Evolutionary conservation across 2,329 filamentous ascomycete species (phyloP), one percentile per base, ranked within the genome.

Genomic region (Colletotrichum viniferum): DNA sequence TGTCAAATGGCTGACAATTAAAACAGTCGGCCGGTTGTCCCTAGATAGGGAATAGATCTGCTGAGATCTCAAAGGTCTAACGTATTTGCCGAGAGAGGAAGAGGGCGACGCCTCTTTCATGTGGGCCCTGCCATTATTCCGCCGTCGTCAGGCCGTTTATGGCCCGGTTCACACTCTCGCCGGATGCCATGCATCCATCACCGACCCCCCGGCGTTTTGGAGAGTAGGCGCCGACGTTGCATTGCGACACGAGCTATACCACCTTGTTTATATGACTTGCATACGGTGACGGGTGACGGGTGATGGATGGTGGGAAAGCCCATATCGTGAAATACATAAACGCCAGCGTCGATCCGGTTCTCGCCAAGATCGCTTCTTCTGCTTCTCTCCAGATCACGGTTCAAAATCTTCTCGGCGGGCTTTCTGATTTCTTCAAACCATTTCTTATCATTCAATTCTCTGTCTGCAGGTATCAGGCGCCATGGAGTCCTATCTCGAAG

Each of bases 251-350:
- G 52, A 64, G 48, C 61, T 74, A 74, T 74, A 74, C 18, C 9
- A 61, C 52, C 34, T 60, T 71, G 61, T 74, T 74, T 71, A 55
- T 71, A 74, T 74, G 52, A 74, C 60, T 61, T 65, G 34, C 67
- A 52, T 64, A 32, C 9, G n/a, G n/a, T 52, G 43, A 52, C 43
- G 43, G 43, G 16, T 69, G 43, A 48, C 14, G 28, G 32, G 24
- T 28, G 48, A 58, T 43, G 34, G 43, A 38, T 52, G 43, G 43
- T 52, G n/a, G 43, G 56, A 16, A 24, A 34, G 26, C 28, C 52
- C 32, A 30, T 36, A 71, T 74, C 68, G n/a, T 66, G 34, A 65
- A 21, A 71, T 74, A 74, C 68, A 74, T 74, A 74, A 74, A 74
- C 72, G 24, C 64, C 52, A 32, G 16, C 61, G 72, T 61, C 60